A percentile compares a stretch with the other conserved stretches of the same genome.
These are phyloP conservation scores for Penicillium paradoxum DNA, from an alignment of 495 filamentous ascomycete species.

Conservation along the genomic window DNA sequence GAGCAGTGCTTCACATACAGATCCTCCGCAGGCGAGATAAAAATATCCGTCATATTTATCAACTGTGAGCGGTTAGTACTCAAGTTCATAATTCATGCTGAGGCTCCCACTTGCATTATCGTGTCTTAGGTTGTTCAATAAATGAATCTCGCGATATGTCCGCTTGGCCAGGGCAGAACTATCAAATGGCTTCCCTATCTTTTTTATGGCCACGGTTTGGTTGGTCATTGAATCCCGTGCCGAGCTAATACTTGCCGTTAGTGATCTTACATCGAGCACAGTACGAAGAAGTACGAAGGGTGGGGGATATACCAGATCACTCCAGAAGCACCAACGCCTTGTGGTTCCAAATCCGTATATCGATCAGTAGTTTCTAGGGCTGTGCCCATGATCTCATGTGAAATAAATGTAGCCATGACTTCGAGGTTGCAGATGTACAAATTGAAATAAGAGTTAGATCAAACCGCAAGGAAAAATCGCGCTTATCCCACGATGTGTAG, in stretches of 20 bases:
- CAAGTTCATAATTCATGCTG: not conserved
- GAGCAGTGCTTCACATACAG: slow-evolving; percentile 56
- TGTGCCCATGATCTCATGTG: slow-evolving; percentile 1
- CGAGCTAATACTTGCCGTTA: slow-evolving; percentile 1
- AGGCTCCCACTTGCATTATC: slow-evolving; percentile 63
- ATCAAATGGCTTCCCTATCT: slow-evolving; percentile 95
- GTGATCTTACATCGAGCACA: not conserved
- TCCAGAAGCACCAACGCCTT: not conserved
- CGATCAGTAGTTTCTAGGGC: not conserved
- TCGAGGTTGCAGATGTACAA: not conserved
- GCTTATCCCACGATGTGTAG: no score
- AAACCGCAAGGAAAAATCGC: no score
- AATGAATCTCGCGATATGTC: slow-evolving; percentile 86
- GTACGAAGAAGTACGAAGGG: not conserved
- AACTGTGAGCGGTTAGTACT: slow-evolving; percentile 49
- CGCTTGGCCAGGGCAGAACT: slow-evolving; percentile 83
- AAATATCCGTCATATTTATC: slow-evolving; percentile 91
- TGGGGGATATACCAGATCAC: not conserved
- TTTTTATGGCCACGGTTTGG: slow-evolving; percentile 87
- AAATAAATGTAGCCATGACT: not conserved
- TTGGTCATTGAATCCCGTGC: slow-evolving; percentile 15
- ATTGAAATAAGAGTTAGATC: no score
- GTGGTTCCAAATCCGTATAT: not conserved
- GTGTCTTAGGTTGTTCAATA: slow-evolving; percentile 81
- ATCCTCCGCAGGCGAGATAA: slow-evolving; percentile 91